Evolutionary conservation across 768 basidiomycete genomes (phyloP).

Genomic region (Phaffia tasmanica): DNA sequence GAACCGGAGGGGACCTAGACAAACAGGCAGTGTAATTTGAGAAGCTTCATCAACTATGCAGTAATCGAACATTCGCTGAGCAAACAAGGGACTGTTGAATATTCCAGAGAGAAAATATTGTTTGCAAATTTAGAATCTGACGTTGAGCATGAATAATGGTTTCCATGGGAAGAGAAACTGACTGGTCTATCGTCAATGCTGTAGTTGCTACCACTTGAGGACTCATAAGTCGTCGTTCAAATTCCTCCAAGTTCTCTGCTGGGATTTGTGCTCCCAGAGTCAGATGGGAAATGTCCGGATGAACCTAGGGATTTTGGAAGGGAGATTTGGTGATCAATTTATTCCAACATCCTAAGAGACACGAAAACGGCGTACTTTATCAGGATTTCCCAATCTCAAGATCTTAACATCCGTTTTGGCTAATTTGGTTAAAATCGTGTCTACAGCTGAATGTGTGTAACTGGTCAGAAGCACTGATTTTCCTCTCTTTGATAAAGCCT

Average conservation of each 20-base stretch:
- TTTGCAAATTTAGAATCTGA: background rate
- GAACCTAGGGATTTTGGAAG: conserved; percentile 48
- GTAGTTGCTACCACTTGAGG: conserved; percentile 95
- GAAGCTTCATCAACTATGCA: conserved; percentile 98
- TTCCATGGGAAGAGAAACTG: conserved; percentile 39
- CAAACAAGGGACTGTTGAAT: conserved; percentile 65
- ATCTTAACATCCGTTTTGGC: conserved; percentile 56
- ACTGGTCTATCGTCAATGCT: conserved; percentile 90
- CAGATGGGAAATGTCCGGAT: conserved; percentile 63
- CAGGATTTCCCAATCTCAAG: conserved; percentile 74
- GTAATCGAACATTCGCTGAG: conserved; percentile 75
- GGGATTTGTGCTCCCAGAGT: conserved; percentile 51
- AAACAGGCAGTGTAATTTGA: conserved; percentile 91
- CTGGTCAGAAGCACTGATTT: conserved; percentile 81
- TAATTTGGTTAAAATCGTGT: conserved; percentile 84
- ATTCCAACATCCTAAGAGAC: too few species aligned
- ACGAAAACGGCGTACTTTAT: conserved; percentile 73
- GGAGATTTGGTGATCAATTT: background rate
- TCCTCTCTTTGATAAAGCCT: conserved; percentile 60
- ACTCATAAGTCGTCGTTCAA: conserved; percentile 69
- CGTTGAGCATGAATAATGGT: conserved; percentile 18
- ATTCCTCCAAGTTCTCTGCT: conserved; percentile 62
- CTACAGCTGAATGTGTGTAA: conserved; percentile 97
- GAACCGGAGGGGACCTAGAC: conserved; percentile 80
- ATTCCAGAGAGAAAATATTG: background rate